phyloP scores from a whole-genome alignment of 768 basidiomycete species.

The Lactarius sanguifluus region DNA sequence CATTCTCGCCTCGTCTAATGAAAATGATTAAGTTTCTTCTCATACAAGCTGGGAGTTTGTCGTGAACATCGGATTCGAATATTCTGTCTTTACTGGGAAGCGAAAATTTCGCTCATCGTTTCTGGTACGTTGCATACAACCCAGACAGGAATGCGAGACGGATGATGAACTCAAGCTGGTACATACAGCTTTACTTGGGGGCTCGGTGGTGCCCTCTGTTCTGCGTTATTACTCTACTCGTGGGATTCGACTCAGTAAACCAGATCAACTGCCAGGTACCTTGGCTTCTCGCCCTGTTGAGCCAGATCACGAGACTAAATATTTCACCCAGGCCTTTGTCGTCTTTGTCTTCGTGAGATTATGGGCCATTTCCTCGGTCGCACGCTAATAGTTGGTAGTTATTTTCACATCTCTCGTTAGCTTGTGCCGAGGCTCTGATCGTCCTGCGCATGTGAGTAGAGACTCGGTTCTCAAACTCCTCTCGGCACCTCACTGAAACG shows the following conservation, averaged over 20 bases:
- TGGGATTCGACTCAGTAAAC: not conserved
- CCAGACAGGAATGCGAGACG: not conserved
- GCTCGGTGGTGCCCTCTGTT: not conserved
- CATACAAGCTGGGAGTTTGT: not conserved
- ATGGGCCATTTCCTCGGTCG: too few relatives aligned
- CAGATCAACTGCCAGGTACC: not conserved
- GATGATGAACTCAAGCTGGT: not conserved
- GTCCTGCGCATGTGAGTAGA: conserved; percentile 22
- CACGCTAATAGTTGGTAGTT: not conserved
- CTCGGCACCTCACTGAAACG: not conserved
- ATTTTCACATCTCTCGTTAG: conserved; percentile 2
- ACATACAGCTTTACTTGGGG: not conserved
- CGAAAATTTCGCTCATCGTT: not conserved
- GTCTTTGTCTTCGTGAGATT: not conserved
- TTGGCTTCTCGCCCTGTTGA: not conserved
- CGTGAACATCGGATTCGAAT: not conserved
- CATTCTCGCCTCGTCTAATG: too few relatives aligned
- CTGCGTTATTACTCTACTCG: not conserved
- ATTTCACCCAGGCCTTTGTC: not conserved
- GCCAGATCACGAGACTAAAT: not conserved
- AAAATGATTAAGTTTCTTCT: not conserved
- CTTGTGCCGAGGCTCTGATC: conserved; percentile 15
- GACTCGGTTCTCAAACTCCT: not conserved
- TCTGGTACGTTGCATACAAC: not conserved
- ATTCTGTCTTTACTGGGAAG: not conserved